Percentiles rank a stretch among this genome's conserved stretches.
Conservation (phyloP, 2,329 filamentous ascomycete species). For the Clonostachys rhizophaga region DNA sequence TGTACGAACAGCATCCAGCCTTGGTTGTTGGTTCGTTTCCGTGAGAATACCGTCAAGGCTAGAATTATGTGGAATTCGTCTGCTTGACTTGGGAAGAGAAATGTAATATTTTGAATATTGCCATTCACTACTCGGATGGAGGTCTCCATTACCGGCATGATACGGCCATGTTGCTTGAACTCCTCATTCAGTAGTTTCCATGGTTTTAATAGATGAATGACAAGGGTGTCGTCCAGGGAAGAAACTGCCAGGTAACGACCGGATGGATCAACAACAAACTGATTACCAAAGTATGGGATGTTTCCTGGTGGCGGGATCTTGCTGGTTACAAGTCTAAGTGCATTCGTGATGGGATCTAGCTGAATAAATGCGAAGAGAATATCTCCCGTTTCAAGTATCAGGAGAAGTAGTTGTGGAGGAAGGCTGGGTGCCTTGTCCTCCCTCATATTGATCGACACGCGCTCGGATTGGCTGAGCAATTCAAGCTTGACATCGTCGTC, state of each 20-base stretch:
- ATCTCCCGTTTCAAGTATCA: conserved; percentile 70
- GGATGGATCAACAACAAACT: conserved; percentile 74
- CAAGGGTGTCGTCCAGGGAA: conserved; percentile 64
- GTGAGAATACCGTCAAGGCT: conserved; percentile 54
- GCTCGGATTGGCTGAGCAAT: not conserved
- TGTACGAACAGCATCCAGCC: conserved; percentile 25
- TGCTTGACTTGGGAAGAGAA: conserved; percentile 66
- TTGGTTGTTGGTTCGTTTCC: conserved; percentile 20
- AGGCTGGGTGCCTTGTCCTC: conserved; percentile 19
- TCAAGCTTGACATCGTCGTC: not conserved
- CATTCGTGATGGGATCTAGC: not conserved
- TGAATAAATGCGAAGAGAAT: conserved; percentile 74
- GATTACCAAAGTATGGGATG: conserved; percentile 55
- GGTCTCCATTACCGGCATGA: not conserved
- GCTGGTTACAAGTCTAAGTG: conserved; percentile 10
- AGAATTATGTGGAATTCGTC: conserved; percentile 73
- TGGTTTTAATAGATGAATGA: conserved; percentile 65
- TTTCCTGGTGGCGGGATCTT: conserved; percentile 15
- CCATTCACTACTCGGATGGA: conserved; percentile 51
- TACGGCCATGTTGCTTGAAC: conserved; percentile 25
- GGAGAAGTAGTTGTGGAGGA: conserved; percentile 76
- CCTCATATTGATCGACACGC: not conserved
- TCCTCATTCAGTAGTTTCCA: conserved; percentile 44
- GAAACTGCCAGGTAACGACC: conserved; percentile 66
- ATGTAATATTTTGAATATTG: conserved; percentile 81